phyloP scores from a whole-genome alignment of 2,329 filamentous ascomycete genomes.

The Ophiocordyceps unilateralis region DNA sequence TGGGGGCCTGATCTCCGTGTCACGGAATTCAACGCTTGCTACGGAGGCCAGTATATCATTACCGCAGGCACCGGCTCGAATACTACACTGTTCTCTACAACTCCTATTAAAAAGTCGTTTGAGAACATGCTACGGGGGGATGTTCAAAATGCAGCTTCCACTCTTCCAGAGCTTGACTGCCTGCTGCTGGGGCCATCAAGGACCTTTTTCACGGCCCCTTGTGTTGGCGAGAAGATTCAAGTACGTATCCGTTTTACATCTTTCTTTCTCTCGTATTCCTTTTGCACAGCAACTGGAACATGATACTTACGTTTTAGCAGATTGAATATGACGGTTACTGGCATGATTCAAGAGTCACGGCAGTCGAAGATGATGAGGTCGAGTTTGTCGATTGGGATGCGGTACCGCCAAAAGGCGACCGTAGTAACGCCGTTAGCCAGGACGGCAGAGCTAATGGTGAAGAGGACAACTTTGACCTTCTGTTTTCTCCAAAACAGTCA shows the following conservation, averaged over 20 bases:
- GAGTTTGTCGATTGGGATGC: conserved; percentile 3
- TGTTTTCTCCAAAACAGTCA: conserved; percentile 2
- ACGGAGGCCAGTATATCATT: conserved; percentile 2
- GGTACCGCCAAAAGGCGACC: conserved; percentile 1
- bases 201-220: conserved; percentile 1
- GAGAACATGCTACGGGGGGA: conserved; percentile 2
- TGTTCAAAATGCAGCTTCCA: conserved; percentile 1
- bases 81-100: conserved; percentile 2
- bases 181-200: conserved; percentile 1
- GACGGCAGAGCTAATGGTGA: conserved; percentile 1
- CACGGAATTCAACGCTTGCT: conserved; percentile 3
- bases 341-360: conserved; percentile 4
- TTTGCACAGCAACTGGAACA: not conserved
- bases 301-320: conserved; percentile 1
- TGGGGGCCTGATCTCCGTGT: conserved; percentile 3
- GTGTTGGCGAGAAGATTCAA: conserved; percentile 2
- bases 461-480: conserved; percentile 1
- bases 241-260: conserved; percentile 1
- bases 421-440: conserved; percentile 1
- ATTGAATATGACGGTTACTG: conserved; percentile 3
- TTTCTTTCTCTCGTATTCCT: not conserved
- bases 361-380: conserved; percentile 3
- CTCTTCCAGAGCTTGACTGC: conserved; percentile 2
- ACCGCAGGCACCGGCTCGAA: conserved; percentile 1
- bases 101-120: conserved; percentile 2